Percentiles rank a stretch among this genome's conserved stretches.
Conservation (phyloP, 306 rosid species). For the Arachis stenosperma region DNA sequence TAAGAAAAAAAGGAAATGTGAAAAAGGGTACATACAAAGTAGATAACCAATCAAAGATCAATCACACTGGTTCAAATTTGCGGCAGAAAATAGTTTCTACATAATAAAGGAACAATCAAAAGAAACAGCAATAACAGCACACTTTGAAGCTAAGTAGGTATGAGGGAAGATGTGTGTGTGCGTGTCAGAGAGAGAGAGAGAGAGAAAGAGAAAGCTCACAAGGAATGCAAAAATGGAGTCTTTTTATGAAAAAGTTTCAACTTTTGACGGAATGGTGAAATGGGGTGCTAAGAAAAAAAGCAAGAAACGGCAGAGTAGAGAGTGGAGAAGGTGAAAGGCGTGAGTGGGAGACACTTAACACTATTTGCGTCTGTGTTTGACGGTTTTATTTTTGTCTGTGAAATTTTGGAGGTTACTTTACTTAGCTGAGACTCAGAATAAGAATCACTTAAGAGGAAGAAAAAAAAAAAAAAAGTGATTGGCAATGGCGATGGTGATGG, state of each 20-base stretch:
- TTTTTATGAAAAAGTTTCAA: conserved; percentile 30
- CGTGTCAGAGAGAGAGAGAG: background rate
- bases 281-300: background rate
- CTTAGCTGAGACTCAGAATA: background rate
- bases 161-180: conserved; percentile 21
- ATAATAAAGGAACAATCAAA: conserved; percentile 14
- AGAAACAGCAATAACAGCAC: background rate
- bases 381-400: conserved; percentile 27
- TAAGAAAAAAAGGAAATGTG: conserved; percentile 6
- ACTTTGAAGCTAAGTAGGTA: conserved; percentile 22
- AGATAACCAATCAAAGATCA: conserved; percentile 30
- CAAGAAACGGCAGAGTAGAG: background rate
- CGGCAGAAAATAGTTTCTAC: conserved; percentile 1
- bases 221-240: conserved; percentile 37
- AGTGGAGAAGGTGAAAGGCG: background rate
- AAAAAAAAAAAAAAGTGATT: no score
- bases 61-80: background rate
- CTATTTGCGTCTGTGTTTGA: conserved; percentile 17
- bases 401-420: conserved; percentile 2
- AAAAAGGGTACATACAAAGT: conserved; percentile 26
- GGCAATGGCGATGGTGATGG: no score
- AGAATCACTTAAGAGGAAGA: no score
- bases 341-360: conserved; percentile 35
- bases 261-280: conserved; percentile 22
- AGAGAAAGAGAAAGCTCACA: conserved; percentile 16